Evolutionary conservation across 176 grass and related monocot genomes (phyloP).

Genomic region (Aegilops tauschii): DNA sequence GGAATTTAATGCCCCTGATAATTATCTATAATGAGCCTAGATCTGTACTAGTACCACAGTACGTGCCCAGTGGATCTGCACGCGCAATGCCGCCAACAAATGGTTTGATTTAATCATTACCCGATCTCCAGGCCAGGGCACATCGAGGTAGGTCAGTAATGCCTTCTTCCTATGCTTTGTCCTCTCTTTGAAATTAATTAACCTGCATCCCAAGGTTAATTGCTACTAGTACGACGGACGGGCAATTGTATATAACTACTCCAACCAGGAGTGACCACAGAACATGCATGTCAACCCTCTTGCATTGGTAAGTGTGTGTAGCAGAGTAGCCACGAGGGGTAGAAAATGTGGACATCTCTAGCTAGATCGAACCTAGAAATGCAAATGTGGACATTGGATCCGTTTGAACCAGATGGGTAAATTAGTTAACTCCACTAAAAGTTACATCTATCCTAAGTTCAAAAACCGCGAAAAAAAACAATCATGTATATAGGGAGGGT

Average conservation of each 20-base stretch:
- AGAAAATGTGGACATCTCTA: neutral
- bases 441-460: neutral
- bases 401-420: neutral
- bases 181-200: neutral
- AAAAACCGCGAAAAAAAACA: neutral
- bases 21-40: neutral
- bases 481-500: neutral
- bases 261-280: neutral
- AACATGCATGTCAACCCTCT: constrained; percentile 8
- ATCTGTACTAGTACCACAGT: neutral
- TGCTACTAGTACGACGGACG: neutral
- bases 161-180: neutral
- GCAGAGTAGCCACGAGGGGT: neutral
- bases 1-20: neutral
- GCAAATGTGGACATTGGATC: neutral
- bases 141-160: neutral
- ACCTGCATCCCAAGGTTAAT: neutral
- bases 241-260: neutral
- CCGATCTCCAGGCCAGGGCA: neutral
- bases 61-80: neutral
- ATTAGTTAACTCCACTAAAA: neutral
- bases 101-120: neutral
- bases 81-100: neutral
- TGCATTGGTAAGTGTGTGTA: neutral
- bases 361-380: neutral